Conservation (phyloP, 1,284 basidiomycete species). For the Pseudomicrostroma phylloplanum region DNA sequence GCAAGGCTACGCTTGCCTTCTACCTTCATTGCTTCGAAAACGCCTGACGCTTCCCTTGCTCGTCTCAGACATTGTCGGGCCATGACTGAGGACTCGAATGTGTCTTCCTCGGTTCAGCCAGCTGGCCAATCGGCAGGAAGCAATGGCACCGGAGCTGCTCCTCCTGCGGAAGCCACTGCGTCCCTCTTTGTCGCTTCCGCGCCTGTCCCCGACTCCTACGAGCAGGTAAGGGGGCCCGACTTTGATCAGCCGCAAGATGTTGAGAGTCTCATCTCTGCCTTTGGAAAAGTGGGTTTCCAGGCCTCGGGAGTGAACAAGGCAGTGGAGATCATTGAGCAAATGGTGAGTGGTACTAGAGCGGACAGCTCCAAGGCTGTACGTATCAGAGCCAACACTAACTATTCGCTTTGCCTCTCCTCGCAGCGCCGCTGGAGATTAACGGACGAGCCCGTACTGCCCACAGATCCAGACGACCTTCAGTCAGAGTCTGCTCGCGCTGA, state of each 20-base stretch:
- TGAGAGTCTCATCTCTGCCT: slow-evolving; percentile 65
- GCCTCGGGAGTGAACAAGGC: slow-evolving; percentile 83
- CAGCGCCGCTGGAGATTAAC: slow-evolving; percentile 36
- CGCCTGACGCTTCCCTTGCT: too few relatives aligned
- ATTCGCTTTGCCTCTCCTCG: background rate
- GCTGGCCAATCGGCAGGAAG: too few relatives aligned
- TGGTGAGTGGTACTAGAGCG: slow-evolving; percentile 58
- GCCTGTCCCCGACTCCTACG: slow-evolving; percentile 16
- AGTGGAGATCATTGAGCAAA: slow-evolving; percentile 80
- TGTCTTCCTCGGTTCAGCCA: too few relatives aligned
- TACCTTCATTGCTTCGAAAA: too few relatives aligned
- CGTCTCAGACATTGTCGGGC: too few relatives aligned
- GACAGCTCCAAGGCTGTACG: background rate
- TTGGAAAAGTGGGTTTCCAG: slow-evolving; percentile 90
- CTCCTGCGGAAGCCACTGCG: slow-evolving; percentile 13
- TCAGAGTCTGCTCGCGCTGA: slow-evolving; percentile 61
- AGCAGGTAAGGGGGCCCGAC: slow-evolving; percentile 75
- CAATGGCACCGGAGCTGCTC: background rate
- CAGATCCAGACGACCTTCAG: slow-evolving; percentile 26
- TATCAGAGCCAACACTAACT: background rate
- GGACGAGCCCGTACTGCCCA: slow-evolving; percentile 21
- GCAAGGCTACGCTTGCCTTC: too few relatives aligned
- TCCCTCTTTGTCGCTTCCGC: slow-evolving; percentile 24
- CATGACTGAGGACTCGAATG: too few relatives aligned
- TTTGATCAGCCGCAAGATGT: slow-evolving; percentile 69